A percentile compares a stretch with the other conserved stretches of the same genome.
phyloP scores from a whole-genome alignment of 2,329 filamentous ascomycete genomes.

The Lachnellula hyalina region DNA sequence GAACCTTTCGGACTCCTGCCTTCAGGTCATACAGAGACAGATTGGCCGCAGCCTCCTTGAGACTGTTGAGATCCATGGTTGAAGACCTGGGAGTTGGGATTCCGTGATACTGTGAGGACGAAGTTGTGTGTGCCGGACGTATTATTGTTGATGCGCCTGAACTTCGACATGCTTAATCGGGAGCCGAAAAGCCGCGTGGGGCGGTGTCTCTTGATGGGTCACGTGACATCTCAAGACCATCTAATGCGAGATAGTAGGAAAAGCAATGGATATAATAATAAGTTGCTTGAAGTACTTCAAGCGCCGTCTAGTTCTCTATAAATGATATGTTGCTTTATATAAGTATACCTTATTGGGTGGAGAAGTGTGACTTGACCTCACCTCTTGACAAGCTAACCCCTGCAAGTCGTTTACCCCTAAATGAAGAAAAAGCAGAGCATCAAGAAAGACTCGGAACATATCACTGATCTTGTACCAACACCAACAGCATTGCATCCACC shows the following conservation, averaged over 20 bases:
- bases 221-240: too few species aligned
- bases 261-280: too few species aligned
- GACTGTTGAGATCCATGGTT: slow-evolving; percentile 60
- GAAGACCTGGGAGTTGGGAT: neutral
- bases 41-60: slow-evolving; percentile 68
- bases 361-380: neutral
- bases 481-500: slow-evolving; percentile 5
- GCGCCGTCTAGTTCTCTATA: too few species aligned
- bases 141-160: neutral
- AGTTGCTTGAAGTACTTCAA: too few species aligned
- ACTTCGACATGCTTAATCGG: neutral
- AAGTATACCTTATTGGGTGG: too few species aligned
- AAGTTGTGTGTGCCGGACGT: slow-evolving; percentile 4
- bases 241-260: too few species aligned
- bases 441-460: neutral
- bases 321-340: too few species aligned
- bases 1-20: slow-evolving; percentile 68
- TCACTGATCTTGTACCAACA: slow-evolving; percentile 17
- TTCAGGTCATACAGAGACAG: slow-evolving; percentile 71
- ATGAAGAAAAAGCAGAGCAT: slow-evolving; percentile 13
- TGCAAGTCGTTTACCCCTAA: slow-evolving; percentile 6
- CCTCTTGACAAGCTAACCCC: slow-evolving; percentile 5
- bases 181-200: neutral
- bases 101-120: slow-evolving; percentile 4
- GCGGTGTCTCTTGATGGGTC: too few species aligned